Conservation (phyloP, 2,329 filamentous ascomycete species). For the Pestalotiopsis sp. region DNA sequence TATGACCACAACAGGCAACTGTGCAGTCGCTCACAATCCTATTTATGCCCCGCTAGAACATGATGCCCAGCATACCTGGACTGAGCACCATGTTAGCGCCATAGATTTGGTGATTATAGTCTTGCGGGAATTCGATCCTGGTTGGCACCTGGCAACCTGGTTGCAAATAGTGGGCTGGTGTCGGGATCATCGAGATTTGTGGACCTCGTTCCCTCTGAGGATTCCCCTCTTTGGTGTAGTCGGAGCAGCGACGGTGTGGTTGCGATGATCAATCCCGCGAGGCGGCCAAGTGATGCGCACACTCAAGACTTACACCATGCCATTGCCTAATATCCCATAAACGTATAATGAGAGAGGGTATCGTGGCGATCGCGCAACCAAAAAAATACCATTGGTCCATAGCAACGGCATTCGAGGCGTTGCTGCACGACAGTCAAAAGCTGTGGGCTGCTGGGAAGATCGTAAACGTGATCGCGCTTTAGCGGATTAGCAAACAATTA, state of each 20-base stretch:
- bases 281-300: background rate
- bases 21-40: constrained; percentile 7
- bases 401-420: background rate
- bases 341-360: background rate
- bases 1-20: constrained; percentile 3
- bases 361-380: background rate
- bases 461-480: background rate
- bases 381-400: background rate
- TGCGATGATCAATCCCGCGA: background rate
- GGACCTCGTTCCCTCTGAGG: background rate
- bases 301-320: background rate
- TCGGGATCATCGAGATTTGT: background rate
- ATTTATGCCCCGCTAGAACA: background rate
- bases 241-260: background rate
- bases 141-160: background rate
- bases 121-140: background rate
- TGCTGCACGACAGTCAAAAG: background rate
- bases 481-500: background rate
- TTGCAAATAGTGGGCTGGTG: background rate
- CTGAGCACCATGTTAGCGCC: background rate
- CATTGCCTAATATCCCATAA: background rate
- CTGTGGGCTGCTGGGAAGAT: background rate
- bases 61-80: background rate
- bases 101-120: background rate
- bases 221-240: background rate